Conservation (phyloP, 768 basidiomycete genomes). For the Sporobolomyces pararoseus region DNA sequence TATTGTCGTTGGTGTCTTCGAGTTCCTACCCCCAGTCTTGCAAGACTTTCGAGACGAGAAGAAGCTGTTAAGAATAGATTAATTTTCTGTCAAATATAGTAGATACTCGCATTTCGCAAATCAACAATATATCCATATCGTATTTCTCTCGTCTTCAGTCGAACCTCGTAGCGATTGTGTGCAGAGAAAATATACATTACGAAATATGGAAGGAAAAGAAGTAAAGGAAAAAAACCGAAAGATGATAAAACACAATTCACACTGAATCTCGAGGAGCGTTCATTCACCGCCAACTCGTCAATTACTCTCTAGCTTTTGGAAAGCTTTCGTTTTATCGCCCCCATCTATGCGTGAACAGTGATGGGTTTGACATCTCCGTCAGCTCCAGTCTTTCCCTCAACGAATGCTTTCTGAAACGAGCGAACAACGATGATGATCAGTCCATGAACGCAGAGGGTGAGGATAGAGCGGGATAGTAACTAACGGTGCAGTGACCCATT, state of each 20-base stretch:
- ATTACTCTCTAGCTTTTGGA: neutral
- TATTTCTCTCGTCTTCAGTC: neutral
- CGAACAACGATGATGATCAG: neutral
- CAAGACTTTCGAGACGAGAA: slow-evolving; percentile 2
- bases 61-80: slow-evolving; percentile 1
- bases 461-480: neutral
- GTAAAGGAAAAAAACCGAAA: neutral
- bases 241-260: neutral
- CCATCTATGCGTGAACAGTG: slow-evolving; percentile 4
- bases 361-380: slow-evolving; percentile 10
- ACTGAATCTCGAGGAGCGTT: no score
- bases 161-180: neutral
- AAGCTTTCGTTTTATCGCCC: neutral
- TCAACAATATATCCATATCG: no score
- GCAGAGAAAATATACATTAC: slow-evolving; percentile 1
- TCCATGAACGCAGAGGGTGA: no score
- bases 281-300: no score
- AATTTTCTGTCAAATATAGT: no score
- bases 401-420: slow-evolving; percentile 16
- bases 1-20: slow-evolving; percentile 94
- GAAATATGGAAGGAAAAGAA: neutral
- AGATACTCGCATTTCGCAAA: no score
- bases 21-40: slow-evolving; percentile 50
- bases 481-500: slow-evolving; percentile 43
- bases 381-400: slow-evolving; percentile 19